phyloP scores from a whole-genome alignment of 768 basidiomycete species.

The Pleurotus djamor region DNA sequence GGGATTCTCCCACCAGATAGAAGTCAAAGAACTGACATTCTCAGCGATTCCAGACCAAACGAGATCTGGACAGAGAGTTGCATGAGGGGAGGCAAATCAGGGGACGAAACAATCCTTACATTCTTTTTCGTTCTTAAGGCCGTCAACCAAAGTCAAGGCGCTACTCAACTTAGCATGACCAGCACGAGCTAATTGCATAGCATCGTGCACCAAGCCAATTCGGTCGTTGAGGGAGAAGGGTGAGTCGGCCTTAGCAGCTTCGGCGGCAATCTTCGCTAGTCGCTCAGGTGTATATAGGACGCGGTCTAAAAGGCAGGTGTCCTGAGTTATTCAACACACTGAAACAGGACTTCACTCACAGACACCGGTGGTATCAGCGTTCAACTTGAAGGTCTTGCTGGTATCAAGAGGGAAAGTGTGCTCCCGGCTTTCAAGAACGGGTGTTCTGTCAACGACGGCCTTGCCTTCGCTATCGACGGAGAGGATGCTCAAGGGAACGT shows the following conservation, averaged over 20 bases:
- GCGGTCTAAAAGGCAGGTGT: conserved; percentile 49
- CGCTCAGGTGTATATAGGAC: conserved; percentile 84
- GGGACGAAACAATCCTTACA: conserved; percentile 37
- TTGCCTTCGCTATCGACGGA: conserved; percentile 59
- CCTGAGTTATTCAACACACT: conserved; percentile 6
- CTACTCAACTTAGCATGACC: conserved; percentile 78
- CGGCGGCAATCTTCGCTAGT: conserved; percentile 72
- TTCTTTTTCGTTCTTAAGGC: conserved; percentile 73
- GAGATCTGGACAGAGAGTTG: conserved; percentile 47
- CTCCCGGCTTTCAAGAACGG: conserved; percentile 69
- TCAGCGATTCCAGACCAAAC: conserved; percentile 76
- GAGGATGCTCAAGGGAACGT: conserved; percentile 75
- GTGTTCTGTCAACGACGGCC: conserved; percentile 52
- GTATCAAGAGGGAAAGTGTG: conserved; percentile 70
- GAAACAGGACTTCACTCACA: conserved; percentile 50
- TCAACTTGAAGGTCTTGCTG: conserved; percentile 82
- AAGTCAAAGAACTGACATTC: conserved; percentile 51
- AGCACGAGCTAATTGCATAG: conserved; percentile 76
- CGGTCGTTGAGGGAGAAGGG: conserved; percentile 82
- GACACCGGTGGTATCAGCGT: conserved; percentile 85
- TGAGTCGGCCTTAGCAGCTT: conserved; percentile 66
- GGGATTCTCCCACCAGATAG: conserved; percentile 84
- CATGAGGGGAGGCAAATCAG: not conserved
- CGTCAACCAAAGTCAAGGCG: conserved; percentile 69
- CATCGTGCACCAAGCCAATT: conserved; percentile 85